phyloP scores from a whole-genome alignment of 805 yeast genomes.

The Komagataella mondaviorum region DNA sequence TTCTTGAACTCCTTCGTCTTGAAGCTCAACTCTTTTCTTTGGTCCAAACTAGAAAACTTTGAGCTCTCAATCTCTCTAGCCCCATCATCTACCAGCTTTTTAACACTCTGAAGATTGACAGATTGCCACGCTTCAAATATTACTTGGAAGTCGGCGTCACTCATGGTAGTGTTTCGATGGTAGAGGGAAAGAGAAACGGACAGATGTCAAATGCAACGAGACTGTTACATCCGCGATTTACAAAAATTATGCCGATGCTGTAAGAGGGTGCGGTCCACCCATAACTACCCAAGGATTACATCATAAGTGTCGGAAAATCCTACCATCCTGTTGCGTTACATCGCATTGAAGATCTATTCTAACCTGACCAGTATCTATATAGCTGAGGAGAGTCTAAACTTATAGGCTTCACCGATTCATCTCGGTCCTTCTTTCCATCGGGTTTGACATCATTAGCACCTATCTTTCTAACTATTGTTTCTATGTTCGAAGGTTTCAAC shows the following conservation, averaged over 20 bases:
- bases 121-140: constrained; percentile 69
- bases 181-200: not conserved
- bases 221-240: not conserved
- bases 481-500: constrained; percentile 13
- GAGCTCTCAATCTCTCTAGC: constrained; percentile 60
- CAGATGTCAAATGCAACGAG: not conserved
- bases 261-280: not conserved
- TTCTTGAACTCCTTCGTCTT: constrained; percentile 81
- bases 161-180: not conserved
- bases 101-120: constrained; percentile 58
- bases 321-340: not conserved
- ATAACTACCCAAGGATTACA: not conserved
- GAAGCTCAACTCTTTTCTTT: constrained; percentile 66
- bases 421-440: constrained; percentile 16
- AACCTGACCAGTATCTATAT: constrained; percentile 58
- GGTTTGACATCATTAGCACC: constrained; percentile 8
- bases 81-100: constrained; percentile 58
- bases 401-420: constrained; percentile 33
- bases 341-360: constrained; percentile 2
- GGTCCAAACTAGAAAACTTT: constrained; percentile 53
- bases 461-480: not conserved
- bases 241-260: not conserved
- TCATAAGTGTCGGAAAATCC: not conserved
- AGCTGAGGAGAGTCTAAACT: constrained; percentile 49
- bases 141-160: constrained; percentile 22